phyloP scores from a whole-genome alignment of 176 grass and related monocot species.

The Alopecurus myosuroides region DNA sequence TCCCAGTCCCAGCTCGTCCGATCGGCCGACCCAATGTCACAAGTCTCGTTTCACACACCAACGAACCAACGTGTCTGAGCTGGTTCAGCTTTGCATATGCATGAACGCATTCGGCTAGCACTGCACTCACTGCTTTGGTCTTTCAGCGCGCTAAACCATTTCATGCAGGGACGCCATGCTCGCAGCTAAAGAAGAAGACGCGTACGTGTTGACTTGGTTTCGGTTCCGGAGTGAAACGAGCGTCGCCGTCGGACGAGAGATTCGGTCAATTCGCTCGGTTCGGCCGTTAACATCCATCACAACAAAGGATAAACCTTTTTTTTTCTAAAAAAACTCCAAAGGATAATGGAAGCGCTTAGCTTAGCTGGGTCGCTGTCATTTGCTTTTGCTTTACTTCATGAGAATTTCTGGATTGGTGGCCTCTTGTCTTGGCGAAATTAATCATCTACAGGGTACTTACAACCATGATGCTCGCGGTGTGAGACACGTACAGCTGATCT shows the following conservation, averaged over 20 bases:
- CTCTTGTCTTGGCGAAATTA: not conserved
- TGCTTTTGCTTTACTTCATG: constrained; percentile 13
- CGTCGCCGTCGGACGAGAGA: not conserved
- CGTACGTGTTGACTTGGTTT: constrained; percentile 6
- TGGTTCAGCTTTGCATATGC: too few relatives aligned
- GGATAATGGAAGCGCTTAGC: not conserved
- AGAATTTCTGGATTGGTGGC: not conserved
- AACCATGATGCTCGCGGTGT: not conserved
- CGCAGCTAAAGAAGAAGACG: not conserved
- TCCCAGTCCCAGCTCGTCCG: too few relatives aligned
- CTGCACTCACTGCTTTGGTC: too few relatives aligned
- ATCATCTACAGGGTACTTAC: not conserved
- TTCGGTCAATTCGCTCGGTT: not conserved
- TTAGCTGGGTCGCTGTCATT: not conserved
- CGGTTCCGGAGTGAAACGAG: not conserved
- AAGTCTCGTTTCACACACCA: not conserved
- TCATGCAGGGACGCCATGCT: not conserved
- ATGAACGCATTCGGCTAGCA: too few relatives aligned
- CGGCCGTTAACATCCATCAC: constrained; percentile 12
- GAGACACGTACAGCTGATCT: not conserved
- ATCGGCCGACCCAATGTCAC: not conserved
- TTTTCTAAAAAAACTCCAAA: not conserved
- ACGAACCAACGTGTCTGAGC: not conserved
- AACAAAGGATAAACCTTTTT: not conserved
- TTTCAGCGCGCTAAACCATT: too few relatives aligned